Percentiles rank a stretch among this genome's conserved stretches.
Conservation (phyloP, 352 stramenopile genomes). For the Pythium sukuiense region DNA sequence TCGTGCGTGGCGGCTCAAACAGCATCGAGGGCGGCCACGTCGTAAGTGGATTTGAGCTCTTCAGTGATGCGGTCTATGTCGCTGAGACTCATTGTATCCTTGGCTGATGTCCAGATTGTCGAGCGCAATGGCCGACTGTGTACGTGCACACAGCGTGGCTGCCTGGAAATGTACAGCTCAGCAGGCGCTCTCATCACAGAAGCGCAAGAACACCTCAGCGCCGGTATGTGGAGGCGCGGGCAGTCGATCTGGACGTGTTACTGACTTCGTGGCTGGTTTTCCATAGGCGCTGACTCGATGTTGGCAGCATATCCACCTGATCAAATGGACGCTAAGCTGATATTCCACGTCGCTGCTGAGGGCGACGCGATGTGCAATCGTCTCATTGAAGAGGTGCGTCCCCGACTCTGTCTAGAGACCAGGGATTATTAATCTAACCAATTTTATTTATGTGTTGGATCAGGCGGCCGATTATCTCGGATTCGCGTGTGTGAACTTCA, state of each 20-base stretch:
- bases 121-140: slow-evolving; percentile 77
- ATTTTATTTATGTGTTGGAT: not conserved
- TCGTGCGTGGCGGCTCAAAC: slow-evolving; percentile 68
- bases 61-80: not conserved
- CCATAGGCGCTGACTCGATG: slow-evolving; percentile 48
- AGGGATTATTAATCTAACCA: not conserved
- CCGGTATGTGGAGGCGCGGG: slow-evolving; percentile 29
- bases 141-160: slow-evolving; percentile 71
- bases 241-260: not conserved
- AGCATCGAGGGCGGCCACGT: slow-evolving; percentile 82
- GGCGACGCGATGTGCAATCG: slow-evolving; percentile 68
- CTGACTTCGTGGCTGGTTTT: not conserved
- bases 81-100: not conserved
- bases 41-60: slow-evolving; percentile 28
- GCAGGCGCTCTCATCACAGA: slow-evolving; percentile 62
- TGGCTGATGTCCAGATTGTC: slow-evolving; percentile 52
- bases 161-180: slow-evolving; percentile 79
- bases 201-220: slow-evolving; percentile 62
- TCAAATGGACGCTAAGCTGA: slow-evolving; percentile 68
- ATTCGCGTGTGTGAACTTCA: slow-evolving; percentile 82
- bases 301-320: slow-evolving; percentile 41
- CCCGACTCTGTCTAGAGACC: not conserved
- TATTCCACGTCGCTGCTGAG: slow-evolving; percentile 67
- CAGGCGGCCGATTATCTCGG: slow-evolving; percentile 80
- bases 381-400: slow-evolving; percentile 61